These are phyloP conservation scores for Colletotrichum paranaense DNA, from an alignment of 2,329 filamentous ascomycete species.

Conservation along the genomic window DNA sequence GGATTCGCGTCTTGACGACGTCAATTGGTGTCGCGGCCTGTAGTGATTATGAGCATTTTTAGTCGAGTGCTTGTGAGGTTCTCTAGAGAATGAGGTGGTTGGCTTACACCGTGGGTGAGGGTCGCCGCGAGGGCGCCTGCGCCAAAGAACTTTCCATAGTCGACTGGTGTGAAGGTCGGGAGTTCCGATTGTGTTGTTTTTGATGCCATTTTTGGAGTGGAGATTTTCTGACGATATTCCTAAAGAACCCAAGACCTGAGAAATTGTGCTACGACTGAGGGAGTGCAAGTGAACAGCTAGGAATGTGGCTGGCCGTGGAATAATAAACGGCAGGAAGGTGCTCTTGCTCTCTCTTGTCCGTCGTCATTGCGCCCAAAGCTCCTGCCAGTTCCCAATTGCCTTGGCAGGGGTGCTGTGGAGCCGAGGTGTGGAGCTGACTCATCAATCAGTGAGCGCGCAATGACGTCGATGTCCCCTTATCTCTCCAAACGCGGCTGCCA, in stretches of 20 bases:
- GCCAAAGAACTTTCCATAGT: slow-evolving; percentile 65
- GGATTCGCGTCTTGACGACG: slow-evolving; percentile 92
- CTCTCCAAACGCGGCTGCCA: not conserved
- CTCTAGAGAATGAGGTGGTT: not conserved
- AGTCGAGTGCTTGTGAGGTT: not conserved
- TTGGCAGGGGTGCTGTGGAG: slow-evolving; percentile 14
- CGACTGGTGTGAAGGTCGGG: slow-evolving; percentile 53
- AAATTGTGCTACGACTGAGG: not conserved
- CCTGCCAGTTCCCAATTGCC: slow-evolving; percentile 2
- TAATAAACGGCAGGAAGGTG: not conserved
- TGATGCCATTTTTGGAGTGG: slow-evolving; percentile 36
- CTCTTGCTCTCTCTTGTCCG: not conserved
- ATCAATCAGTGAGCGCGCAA: slow-evolving; percentile 11
- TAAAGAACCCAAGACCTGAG: too few species aligned
- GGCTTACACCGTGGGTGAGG: slow-evolving; percentile 60
- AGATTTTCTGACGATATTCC: not conserved
- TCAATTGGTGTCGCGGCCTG: slow-evolving; percentile 65
- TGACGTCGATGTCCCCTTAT: slow-evolving; percentile 28
- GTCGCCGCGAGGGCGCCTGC: slow-evolving; percentile 65
- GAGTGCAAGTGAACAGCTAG: not conserved
- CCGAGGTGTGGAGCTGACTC: slow-evolving; percentile 16
- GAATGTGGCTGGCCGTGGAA: slow-evolving; percentile 2
- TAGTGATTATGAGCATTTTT: not conserved
- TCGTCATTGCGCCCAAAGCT: slow-evolving; percentile 9
- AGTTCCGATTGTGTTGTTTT: slow-evolving; percentile 42